Evolutionary conservation across 2,329 filamentous ascomycete genomes (phyloP).

Genomic region (Chrysosporium queenslandicum): DNA sequence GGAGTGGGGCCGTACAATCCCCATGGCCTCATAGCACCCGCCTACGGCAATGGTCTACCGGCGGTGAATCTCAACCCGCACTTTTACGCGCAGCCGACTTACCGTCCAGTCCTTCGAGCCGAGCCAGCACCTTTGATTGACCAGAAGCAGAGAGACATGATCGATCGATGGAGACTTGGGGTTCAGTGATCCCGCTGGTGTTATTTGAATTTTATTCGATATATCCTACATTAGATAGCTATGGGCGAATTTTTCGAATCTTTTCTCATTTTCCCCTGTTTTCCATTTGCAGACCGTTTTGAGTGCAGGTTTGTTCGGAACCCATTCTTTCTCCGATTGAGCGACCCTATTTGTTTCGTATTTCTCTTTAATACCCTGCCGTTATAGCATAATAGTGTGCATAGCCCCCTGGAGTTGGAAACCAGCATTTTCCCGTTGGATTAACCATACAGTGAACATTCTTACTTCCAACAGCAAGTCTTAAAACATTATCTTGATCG

Average conservation of each 20-base stretch:
- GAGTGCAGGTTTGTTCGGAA: too few species aligned
- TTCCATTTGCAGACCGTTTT: not conserved
- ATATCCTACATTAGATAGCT: not conserved
- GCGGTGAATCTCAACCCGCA: slow-evolving; percentile 18
- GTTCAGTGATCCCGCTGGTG: slow-evolving; percentile 16
- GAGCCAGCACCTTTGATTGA: slow-evolving; percentile 31
- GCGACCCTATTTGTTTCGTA: not conserved
- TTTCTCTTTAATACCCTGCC: slow-evolving; percentile 5
- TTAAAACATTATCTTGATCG: too few species aligned
- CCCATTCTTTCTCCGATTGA: not conserved
- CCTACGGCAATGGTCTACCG: slow-evolving; percentile 14
- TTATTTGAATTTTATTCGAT: not conserved
- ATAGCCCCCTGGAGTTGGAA: slow-evolving; percentile 5
- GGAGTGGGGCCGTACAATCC: not conserved
- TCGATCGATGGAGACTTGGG: slow-evolving; percentile 51
- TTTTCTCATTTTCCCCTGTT: too few species aligned
- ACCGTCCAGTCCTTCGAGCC: slow-evolving; percentile 3
- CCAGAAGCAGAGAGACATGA: slow-evolving; percentile 44
- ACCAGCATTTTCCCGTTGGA: not conserved
- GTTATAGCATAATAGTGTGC: not conserved
- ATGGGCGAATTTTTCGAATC: not conserved
- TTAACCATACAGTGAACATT: not conserved
- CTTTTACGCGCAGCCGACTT: slow-evolving; percentile 16
- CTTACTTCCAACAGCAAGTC: too few species aligned
- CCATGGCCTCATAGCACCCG: slow-evolving; percentile 5